phyloP scores from a whole-genome alignment of 2,329 filamentous ascomycete genomes.

The Whalleya microplaca region DNA sequence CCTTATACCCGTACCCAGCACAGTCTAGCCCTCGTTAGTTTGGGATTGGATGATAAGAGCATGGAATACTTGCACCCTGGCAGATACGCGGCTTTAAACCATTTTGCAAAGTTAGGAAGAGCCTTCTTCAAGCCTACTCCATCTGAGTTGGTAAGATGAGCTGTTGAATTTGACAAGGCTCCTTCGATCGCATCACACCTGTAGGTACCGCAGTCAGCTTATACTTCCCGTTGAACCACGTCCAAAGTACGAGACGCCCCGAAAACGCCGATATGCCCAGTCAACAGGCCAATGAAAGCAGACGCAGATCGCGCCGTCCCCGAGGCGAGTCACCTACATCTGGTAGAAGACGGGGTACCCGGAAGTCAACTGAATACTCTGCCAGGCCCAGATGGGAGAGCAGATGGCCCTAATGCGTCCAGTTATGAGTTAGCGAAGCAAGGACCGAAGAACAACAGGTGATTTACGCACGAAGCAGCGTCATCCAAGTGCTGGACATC shows the following conservation, averaged over 20 bases:
- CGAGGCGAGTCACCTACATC: constrained; percentile 28
- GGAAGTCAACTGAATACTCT: constrained; percentile 39
- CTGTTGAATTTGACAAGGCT: constrained; percentile 32
- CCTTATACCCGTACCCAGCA: constrained; percentile 48
- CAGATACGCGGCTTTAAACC: constrained; percentile 50
- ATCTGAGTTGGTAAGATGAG: constrained; percentile 27
- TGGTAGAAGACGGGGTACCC: constrained; percentile 41
- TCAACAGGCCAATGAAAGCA: no score
- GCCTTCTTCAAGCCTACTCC: constrained; percentile 60
- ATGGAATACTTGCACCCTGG: constrained; percentile 54
- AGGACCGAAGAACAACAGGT: background rate
- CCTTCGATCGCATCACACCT: constrained; percentile 40
- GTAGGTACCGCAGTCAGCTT: background rate
- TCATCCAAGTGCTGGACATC: constrained; percentile 55
- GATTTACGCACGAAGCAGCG: constrained; percentile 38
- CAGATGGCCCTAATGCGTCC: constrained; percentile 41
- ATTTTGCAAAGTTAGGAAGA: constrained; percentile 57
- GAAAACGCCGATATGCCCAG: no score
- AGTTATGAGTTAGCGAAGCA: background rate
- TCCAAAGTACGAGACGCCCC: no score
- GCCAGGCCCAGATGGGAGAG: constrained; percentile 38
- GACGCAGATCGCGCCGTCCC: background rate
- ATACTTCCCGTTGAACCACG: no score
- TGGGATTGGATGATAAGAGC: background rate
- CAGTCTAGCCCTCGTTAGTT: constrained; percentile 37